These are phyloP conservation scores for Podospora australis DNA, from an alignment of 495 filamentous ascomycete species.

Conservation along the genomic window DNA sequence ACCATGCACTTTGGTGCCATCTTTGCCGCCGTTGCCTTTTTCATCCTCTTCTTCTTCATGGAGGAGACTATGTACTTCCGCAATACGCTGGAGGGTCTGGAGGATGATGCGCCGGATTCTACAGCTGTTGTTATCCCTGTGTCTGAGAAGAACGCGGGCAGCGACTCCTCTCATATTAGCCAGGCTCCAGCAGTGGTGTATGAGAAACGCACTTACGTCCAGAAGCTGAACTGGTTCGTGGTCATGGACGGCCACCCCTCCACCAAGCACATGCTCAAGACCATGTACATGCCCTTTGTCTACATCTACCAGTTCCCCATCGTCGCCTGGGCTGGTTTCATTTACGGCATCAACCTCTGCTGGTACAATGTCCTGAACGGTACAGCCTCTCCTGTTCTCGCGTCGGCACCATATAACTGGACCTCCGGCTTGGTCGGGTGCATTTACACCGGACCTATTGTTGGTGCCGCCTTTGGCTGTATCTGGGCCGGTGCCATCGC, in stretches of 20 bases:
- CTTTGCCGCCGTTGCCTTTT: slow-evolving; percentile 51
- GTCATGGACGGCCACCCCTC: slow-evolving; percentile 6
- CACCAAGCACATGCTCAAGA: slow-evolving; percentile 6
- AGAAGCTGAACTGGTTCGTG: slow-evolving; percentile 5
- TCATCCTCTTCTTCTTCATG: slow-evolving; percentile 26
- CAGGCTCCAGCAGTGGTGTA: background rate
- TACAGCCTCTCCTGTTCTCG: slow-evolving; percentile 15
- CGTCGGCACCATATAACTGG: slow-evolving; percentile 17
- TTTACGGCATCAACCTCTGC: slow-evolving; percentile 24
- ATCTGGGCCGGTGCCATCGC: slow-evolving; percentile 18
- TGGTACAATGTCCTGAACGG: slow-evolving; percentile 24
- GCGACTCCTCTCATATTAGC: background rate
- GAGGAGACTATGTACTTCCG: slow-evolving; percentile 28
- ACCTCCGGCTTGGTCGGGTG: slow-evolving; percentile 13
- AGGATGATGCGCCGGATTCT: background rate
- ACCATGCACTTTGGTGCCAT: slow-evolving; percentile 52
- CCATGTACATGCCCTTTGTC: slow-evolving; percentile 14
- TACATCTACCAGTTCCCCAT: slow-evolving; percentile 21
- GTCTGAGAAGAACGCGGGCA: slow-evolving; percentile 1
- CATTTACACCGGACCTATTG: slow-evolving; percentile 17
- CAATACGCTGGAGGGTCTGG: slow-evolving; percentile 13
- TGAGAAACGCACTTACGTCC: background rate
- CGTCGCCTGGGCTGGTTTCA: slow-evolving; percentile 23
- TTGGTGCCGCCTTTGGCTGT: slow-evolving; percentile 22
- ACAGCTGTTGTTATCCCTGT: background rate